Percentiles rank a stretch among this genome's conserved stretches.
These are phyloP conservation scores for Podospora pseudopauciseta DNA, from an alignment of 495 filamentous ascomycete genomes.

Conservation along the genomic window DNA sequence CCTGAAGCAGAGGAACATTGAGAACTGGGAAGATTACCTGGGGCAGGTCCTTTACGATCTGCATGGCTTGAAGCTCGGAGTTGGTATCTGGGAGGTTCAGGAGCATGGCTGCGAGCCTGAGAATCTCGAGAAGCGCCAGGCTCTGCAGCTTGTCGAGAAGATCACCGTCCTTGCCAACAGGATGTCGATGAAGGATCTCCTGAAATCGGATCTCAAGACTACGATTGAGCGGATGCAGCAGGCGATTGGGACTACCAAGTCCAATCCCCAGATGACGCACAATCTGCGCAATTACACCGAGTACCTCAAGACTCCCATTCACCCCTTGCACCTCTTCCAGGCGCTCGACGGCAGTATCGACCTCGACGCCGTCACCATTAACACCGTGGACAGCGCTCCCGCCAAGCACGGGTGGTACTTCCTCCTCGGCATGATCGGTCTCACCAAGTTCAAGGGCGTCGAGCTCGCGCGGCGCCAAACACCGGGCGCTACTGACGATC, in stretches of 20 bases:
- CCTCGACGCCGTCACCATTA: constrained; percentile 50
- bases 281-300: constrained; percentile 72
- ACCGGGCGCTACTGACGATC: constrained; percentile 75
- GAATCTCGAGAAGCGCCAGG: constrained; percentile 69
- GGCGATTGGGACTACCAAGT: constrained; percentile 56
- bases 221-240: constrained; percentile 88
- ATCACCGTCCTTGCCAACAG: constrained; percentile 74
- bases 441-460: constrained; percentile 78
- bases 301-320: constrained; percentile 75
- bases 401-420: constrained; percentile 91
- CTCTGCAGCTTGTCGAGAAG: constrained; percentile 74
- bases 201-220: constrained; percentile 80
- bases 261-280: constrained; percentile 63
- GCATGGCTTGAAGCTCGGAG: constrained; percentile 75
- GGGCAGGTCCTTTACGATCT: constrained; percentile 87
- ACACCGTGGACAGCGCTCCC: constrained; percentile 50
- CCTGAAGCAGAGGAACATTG: constrained; percentile 56
- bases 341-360: constrained; percentile 72
- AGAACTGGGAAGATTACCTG: constrained; percentile 73
- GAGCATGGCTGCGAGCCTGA: constrained; percentile 76
- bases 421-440: constrained; percentile 77
- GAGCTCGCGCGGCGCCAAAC: constrained; percentile 69
- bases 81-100: constrained; percentile 59
- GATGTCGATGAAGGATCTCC: constrained; percentile 85
- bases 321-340: constrained; percentile 75